Evolutionary conservation across 768 basidiomycete genomes (phyloP), one percentile per base, ranked within the genome.

Genomic region (Calocybe indica): DNA sequence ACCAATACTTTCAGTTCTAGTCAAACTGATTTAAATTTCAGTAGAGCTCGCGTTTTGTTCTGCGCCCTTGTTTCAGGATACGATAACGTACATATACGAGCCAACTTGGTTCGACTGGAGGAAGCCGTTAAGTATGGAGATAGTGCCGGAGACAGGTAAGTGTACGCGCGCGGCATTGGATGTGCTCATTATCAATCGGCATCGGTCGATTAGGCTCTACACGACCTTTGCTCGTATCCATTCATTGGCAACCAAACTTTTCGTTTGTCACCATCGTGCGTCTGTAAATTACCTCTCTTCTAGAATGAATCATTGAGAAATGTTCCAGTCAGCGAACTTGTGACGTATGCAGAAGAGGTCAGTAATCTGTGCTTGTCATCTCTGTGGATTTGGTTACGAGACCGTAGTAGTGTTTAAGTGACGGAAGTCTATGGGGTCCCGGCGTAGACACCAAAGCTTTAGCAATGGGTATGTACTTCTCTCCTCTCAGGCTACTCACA

Each of bases 61-160:
- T 75, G 74, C 52, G 70, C 76, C 4, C 72, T 84, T 71, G 80
- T 82, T 5, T 80, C 84, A 3, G 80, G 80, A 0, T 88, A 79
- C 55, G 82, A 85, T 56, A 82, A 75, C 47, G 70, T 76, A 0
- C 83, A 86, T 55, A 69, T 85, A 14, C 76, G 83, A 12, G 69
- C 74, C n/a, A 83, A 81, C 56, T 60, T 85, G 10, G 70, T 75
- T 9, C 73, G 79, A 8, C 62, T 85, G 41, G 79, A 83, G 57
- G 73, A 80, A 56, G 82, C 83, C 7, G 64, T 82, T 29, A 79
- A 82, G 57, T 80, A 79, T 52, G 83, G 82, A 3, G 74, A 79
- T 41, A 80, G 80, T 52, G 78, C 83, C 7, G 83, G 83, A 10
- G 83, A 88, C 56, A 72, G 80, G 83, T 83, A 49, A 47, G 65